Percentiles rank a stretch among this genome's conserved stretches.
These are phyloP conservation scores for Agarophyton chilense DNA, from an alignment of 23 red algal species.

Conservation along the genomic window DNA sequence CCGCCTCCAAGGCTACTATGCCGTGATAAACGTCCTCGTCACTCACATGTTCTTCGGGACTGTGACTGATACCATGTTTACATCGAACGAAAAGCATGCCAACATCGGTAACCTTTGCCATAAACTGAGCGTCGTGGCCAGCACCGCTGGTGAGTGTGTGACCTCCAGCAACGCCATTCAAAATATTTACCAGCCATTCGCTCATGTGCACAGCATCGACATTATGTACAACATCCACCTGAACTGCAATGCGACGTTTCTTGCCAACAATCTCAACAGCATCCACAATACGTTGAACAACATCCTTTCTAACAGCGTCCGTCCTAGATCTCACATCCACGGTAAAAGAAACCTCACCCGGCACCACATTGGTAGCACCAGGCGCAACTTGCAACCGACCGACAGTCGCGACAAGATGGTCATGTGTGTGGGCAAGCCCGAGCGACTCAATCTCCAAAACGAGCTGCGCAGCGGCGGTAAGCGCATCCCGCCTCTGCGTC, in stretches of 20 bases:
- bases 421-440: neutral
- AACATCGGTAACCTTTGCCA: constrained; percentile 49
- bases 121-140: constrained; percentile 83
- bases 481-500: constrained; percentile 60
- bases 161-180: constrained; percentile 37
- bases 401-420: constrained; percentile 73
- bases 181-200: constrained; percentile 38
- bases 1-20: constrained; percentile 12
- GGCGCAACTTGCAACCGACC: constrained; percentile 46
- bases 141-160: constrained; percentile 72
- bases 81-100: constrained; percentile 89
- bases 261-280: neutral
- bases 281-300: neutral
- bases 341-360: constrained; percentile 31
- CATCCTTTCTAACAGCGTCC: neutral
- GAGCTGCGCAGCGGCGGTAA: constrained; percentile 62
- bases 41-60: constrained; percentile 46
- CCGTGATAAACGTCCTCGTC: constrained; percentile 54
- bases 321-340: constrained; percentile 56
- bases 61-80: constrained; percentile 72
- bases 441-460: constrained; percentile 60
- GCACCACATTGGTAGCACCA: constrained; percentile 52
- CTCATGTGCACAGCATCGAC: constrained; percentile 56
- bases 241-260: constrained; percentile 18
- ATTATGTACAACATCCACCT: constrained; percentile 23